phyloP scores from a whole-genome alignment of 1,284 basidiomycete species.

The Sphagnurus paluster region DNA sequence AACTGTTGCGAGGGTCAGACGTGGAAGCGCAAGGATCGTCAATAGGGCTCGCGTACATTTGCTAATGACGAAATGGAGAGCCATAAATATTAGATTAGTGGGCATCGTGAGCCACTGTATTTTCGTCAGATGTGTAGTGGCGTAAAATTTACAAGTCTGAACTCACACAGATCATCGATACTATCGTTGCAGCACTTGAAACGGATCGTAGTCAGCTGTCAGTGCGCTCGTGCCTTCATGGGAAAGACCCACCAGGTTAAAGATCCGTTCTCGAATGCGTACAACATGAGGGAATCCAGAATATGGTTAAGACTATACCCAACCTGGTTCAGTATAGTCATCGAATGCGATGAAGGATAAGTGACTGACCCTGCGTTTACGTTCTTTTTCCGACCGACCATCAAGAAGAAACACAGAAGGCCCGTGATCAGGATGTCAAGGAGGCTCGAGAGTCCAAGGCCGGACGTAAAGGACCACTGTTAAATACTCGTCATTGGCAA shows the following conservation, averaged over 20 bases:
- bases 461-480: conserved; percentile 52
- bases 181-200: conserved; percentile 33
- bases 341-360: background rate
- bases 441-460: conserved; percentile 45
- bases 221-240: conserved; percentile 10
- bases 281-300: conserved; percentile 50
- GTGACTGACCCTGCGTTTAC: conserved; percentile 23
- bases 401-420: conserved; percentile 45
- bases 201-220: background rate
- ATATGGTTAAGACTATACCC: conserved; percentile 45
- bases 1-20: conserved; percentile 16
- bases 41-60: conserved; percentile 4
- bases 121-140: background rate
- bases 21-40: background rate
- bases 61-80: conserved; percentile 30
- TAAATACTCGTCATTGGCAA: background rate
- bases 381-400: conserved; percentile 10
- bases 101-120: conserved; percentile 28
- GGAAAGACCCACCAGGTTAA: conserved; percentile 55
- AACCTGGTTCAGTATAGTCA: background rate
- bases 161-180: conserved; percentile 47
- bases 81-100: conserved; percentile 27
- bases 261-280: conserved; percentile 53
- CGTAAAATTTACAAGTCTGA: background rate
- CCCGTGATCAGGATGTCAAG: conserved; percentile 50